Evolutionary conservation across 2,329 filamentous ascomycete species (phyloP).

Genomic region (Exophiala mesophila): DNA sequence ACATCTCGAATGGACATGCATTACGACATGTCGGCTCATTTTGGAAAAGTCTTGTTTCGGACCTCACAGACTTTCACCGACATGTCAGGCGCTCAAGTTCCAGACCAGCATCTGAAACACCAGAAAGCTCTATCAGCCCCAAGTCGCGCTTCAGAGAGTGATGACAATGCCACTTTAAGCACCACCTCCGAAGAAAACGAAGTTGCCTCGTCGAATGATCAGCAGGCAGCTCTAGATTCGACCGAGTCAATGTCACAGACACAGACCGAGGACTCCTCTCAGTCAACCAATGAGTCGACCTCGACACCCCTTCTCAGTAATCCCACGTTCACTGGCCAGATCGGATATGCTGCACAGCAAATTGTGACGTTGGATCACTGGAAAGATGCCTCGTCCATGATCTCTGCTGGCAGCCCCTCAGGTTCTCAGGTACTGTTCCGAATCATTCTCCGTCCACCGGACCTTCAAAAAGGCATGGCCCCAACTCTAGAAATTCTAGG

Average conservation of each 20-base stretch:
- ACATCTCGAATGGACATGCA: slow-evolving; percentile 5
- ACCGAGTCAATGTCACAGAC: neutral
- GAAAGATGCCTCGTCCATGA: too few relatives aligned
- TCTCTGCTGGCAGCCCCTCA: too few relatives aligned
- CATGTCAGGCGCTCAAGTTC: neutral
- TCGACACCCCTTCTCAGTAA: neutral
- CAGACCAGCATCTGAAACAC: neutral
- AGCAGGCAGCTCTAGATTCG: neutral
- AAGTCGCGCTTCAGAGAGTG: neutral
- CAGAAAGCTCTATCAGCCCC: too few relatives aligned
- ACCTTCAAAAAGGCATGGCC: too few relatives aligned
- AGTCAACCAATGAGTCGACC: neutral
- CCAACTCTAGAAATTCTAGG: too few relatives aligned
- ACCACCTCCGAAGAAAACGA: neutral
- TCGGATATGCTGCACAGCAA: neutral
- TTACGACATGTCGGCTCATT: slow-evolving; percentile 8
- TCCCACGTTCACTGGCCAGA: neutral
- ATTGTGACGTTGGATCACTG: neutral
- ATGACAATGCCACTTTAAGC: neutral
- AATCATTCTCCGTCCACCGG: too few relatives aligned
- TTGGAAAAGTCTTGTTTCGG: slow-evolving; percentile 14
- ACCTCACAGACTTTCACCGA: neutral
- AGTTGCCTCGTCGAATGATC: neutral
- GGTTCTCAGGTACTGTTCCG: too few relatives aligned
- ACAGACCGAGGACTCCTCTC: neutral